Conservation (phyloP, 306 rosid genomes). For the Cyamopsis tetragonoloba region DNA sequence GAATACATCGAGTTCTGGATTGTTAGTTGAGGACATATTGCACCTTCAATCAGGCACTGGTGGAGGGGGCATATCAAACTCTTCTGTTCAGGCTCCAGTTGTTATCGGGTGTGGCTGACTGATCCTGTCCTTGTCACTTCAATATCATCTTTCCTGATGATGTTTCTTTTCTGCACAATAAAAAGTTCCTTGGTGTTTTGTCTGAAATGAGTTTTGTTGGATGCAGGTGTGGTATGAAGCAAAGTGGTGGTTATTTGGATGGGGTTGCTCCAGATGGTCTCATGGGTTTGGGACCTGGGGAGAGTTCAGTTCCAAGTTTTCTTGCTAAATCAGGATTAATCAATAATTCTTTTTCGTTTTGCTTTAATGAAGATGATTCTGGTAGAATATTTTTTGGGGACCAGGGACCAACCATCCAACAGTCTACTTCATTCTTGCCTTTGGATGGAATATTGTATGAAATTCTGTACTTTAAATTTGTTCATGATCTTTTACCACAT, state of each 20-base stretch:
- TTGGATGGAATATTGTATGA: conserved; percentile 65
- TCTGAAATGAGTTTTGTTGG: conserved; percentile 19
- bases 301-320: conserved; percentile 75
- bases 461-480: conserved; percentile 15
- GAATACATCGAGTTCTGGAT: conserved; percentile 86
- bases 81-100: conserved; percentile 69
- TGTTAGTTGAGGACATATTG: conserved; percentile 81
- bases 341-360: conserved; percentile 76
- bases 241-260: conserved; percentile 88
- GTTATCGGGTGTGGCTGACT: conserved; percentile 62
- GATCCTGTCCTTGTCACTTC: conserved; percentile 9
- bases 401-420: conserved; percentile 66
- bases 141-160: conserved; percentile 5
- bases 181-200: background rate
- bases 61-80: conserved; percentile 32
- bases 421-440: conserved; percentile 70
- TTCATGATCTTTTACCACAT: background rate
- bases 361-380: conserved; percentile 66
- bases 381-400: conserved; percentile 93
- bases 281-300: conserved; percentile 86
- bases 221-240: conserved; percentile 94
- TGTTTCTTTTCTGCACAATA: background rate
- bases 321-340: conserved; percentile 77
- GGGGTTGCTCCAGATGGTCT: conserved; percentile 97
- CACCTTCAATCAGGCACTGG: conserved; percentile 61